phyloP scores from a whole-genome alignment of 495 filamentous ascomycete genomes.

The Xylaria castorea region DNA sequence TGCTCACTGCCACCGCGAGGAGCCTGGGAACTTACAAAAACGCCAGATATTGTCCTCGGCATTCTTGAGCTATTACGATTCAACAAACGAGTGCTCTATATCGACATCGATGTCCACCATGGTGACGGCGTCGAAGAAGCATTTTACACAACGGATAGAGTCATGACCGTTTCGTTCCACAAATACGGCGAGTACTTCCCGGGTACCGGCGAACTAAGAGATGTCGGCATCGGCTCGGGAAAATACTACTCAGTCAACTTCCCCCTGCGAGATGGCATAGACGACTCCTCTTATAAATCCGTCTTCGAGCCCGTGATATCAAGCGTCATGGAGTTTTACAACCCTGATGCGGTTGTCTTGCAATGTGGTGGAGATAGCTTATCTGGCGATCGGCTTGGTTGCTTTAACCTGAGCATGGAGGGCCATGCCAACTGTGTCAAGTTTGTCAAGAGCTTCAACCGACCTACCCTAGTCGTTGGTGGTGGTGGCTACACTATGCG shows the following conservation, averaged over 20 bases:
- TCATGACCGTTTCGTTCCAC: slow-evolving; percentile 98
- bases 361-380: slow-evolving; percentile 97
- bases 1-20: not conserved
- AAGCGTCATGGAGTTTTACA: slow-evolving; percentile 94
- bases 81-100: slow-evolving; percentile 92
- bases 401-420: slow-evolving; percentile 97
- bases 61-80: slow-evolving; percentile 95
- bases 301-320: slow-evolving; percentile 96
- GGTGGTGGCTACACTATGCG: slow-evolving; percentile 99
- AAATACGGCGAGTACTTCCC: slow-evolving; percentile 99
- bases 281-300: slow-evolving; percentile 87
- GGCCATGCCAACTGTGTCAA: slow-evolving; percentile 98
- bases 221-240: slow-evolving; percentile 90
- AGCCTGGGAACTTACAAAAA: not conserved
- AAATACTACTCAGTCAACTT: slow-evolving; percentile 98
- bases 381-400: slow-evolving; percentile 92
- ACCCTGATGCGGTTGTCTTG: slow-evolving; percentile 91
- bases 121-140: slow-evolving; percentile 98
- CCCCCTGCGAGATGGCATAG: slow-evolving; percentile 94
- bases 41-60: slow-evolving; percentile 89
- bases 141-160: slow-evolving; percentile 95
- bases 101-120: slow-evolving; percentile 98
- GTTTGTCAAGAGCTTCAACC: slow-evolving; percentile 89
- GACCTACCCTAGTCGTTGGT: slow-evolving; percentile 90
- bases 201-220: slow-evolving; percentile 92